Evolutionary conservation across 108 stramenopile species (phyloP).

Genomic region (Hondaea fermentalgiana): DNA sequence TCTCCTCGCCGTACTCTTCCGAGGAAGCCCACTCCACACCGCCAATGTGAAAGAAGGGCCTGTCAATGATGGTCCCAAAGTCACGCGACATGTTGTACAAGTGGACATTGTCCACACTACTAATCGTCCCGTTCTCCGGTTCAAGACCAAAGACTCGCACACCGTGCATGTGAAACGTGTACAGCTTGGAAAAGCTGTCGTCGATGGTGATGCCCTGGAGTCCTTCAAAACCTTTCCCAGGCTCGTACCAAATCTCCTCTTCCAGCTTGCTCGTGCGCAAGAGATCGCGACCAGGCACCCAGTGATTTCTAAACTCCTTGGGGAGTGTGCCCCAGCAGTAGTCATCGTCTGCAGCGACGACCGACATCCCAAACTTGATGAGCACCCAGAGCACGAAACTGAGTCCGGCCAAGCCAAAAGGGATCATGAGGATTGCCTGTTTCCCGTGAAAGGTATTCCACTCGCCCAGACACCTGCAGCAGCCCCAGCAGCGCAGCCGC

Average conservation of each 20-base stretch:
- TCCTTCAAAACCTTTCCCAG: neutral
- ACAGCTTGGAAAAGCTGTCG: neutral
- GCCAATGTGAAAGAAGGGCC: neutral
- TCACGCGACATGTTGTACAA: neutral
- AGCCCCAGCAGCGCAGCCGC: neutral
- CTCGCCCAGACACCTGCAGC: neutral
- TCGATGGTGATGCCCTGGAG: neutral
- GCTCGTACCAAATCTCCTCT: neutral
- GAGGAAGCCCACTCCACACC: neutral
- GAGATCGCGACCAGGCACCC: neutral
- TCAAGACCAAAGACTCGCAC: neutral
- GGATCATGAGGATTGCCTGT: neutral
- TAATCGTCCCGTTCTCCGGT: neutral
- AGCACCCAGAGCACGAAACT: neutral
- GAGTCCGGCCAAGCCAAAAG: neutral
- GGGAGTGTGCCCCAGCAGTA: neutral
- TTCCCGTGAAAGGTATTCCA: neutral
- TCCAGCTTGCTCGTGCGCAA: neutral
- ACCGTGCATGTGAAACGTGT: neutral
- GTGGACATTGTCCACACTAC: neutral
- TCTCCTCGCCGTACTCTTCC: neutral
- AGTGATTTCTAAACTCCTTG: neutral
- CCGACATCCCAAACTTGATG: neutral
- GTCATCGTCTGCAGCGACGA: neutral
- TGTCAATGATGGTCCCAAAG: neutral